Base-by-base conservation (phyloP, 257 asterid species). In the Plantago elongata region DNA sequence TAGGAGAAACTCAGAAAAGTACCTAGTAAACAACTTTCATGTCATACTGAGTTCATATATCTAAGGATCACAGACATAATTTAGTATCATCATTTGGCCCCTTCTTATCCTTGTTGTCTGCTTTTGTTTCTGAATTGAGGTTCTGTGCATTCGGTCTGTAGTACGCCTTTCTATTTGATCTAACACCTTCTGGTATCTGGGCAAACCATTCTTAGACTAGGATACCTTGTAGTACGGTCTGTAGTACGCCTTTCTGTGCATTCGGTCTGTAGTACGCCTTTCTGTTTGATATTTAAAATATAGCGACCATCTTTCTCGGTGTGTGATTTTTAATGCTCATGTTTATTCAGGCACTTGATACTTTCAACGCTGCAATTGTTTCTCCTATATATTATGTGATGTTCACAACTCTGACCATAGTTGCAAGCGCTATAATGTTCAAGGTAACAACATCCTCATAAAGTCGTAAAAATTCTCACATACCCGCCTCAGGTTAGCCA, bases 371-470 rank as follows among this genome's bases (percentile, higher is more conserved):
- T 0, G 92, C 96, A 38, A 74, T 89, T 14, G 97, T 89, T 62
- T 89, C 97, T 69, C 95, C 97, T 27, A 78, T 89, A 74, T 84
- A 89, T 63, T 89, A 87, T 51, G 97, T 89, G 66, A 79, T 87
- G 95, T 87, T 89, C 83, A 89, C 97, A 60, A 84, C 95, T 38
- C 82, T 89, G 66, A 89, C 97, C 7, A 87, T 87, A 16, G 62
- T 74, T 16, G 96, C 97, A 16, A 89, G 94, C n/a, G 84, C 81
- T 34, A 89, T 89, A 74, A 86, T 89, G 97, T 89, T 86, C 82
- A 89, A 86, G 92, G 92, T 84, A 83, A 66, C 65, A 63, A 5
- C 37, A 45, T 60, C 11, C 56, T 61, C 67, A 63, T 51, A 62
- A 56, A 42, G 42, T 16, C 5, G 17, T 18, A 22, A 6, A 6